These are phyloP conservation scores for Lepidium campestre DNA, from an alignment of 441 rosid genomes.

Conservation along the genomic window DNA sequence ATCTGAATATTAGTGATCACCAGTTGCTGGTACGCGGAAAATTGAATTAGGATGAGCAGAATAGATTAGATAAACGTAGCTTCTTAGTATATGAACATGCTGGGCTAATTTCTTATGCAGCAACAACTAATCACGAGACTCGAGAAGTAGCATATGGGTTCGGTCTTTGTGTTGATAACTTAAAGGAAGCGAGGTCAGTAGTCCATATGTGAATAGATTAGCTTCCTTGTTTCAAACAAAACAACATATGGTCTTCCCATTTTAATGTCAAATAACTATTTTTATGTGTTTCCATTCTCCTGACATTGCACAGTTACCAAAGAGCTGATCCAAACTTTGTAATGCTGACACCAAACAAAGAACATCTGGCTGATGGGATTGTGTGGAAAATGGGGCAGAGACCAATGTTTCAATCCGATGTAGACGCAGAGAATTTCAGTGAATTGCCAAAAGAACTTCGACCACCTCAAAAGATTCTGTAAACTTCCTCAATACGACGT, in stretches of 20 bases:
- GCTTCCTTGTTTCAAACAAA: not conserved
- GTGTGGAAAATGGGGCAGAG: conserved; percentile 64
- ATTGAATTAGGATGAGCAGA: too few species aligned
- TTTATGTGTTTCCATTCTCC: not conserved
- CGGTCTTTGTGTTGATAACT: conserved; percentile 72
- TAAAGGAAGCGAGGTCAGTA: conserved; percentile 79
- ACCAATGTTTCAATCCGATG: conserved; percentile 72
- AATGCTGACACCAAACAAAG: conserved; percentile 88
- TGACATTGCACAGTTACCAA: conserved; percentile 73
- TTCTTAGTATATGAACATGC: not conserved
- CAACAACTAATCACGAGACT: conserved; percentile 53
- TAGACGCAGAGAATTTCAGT: conserved; percentile 64
- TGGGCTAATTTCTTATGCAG: conserved; percentile 34
- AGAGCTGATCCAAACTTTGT: conserved; percentile 87
- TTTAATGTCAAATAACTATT: not conserved
- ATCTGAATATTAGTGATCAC: not conserved
- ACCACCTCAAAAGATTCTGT: conserved; percentile 60
- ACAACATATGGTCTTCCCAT: not conserved
- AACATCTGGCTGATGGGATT: conserved; percentile 79
- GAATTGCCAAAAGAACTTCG: conserved; percentile 65
- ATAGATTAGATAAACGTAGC: not conserved
- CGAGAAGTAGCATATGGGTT: conserved; percentile 56
- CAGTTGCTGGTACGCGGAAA: not conserved
- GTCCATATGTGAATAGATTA: not conserved
- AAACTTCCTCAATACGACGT: not conserved